A percentile compares a stretch with the other conserved stretches of the same genome.
Evolutionary conservation across 2,329 filamentous ascomycete species (phyloP).

Genomic region (Furcasterigmium sp.): DNA sequence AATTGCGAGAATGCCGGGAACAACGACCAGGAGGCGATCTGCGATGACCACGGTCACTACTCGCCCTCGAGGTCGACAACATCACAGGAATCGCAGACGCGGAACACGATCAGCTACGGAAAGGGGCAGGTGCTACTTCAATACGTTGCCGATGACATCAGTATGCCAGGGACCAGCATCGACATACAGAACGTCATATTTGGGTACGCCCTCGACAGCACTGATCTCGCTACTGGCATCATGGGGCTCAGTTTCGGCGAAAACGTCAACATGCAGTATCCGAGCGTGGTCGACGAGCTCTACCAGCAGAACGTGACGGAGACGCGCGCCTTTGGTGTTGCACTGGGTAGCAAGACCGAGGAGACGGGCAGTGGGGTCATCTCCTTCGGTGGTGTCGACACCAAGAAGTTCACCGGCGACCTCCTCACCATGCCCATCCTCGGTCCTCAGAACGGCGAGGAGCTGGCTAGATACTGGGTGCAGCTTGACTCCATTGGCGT

Average conservation of each 20-base stretch:
- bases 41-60: slow-evolving; percentile 36
- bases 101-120: slow-evolving; percentile 19
- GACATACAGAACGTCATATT: slow-evolving; percentile 20
- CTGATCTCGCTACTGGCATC: slow-evolving; percentile 23
- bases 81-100: slow-evolving; percentile 7
- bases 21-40: slow-evolving; percentile 27
- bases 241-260: slow-evolving; percentile 25
- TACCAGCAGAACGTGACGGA: slow-evolving; percentile 18
- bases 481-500: slow-evolving; percentile 30
- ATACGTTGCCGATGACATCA: slow-evolving; percentile 23
- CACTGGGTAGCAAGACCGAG: slow-evolving; percentile 23
- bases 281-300: slow-evolving; percentile 22
- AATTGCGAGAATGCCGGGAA: slow-evolving; percentile 34
- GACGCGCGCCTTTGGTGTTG: slow-evolving; percentile 24
- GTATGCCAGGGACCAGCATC: slow-evolving; percentile 19
- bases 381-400: slow-evolving; percentile 42
- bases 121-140: slow-evolving; percentile 19
- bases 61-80: slow-evolving; percentile 17
- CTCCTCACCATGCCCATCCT: slow-evolving; percentile 22
- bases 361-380: slow-evolving; percentile 19
- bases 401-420: slow-evolving; percentile 34
- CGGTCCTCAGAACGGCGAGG: slow-evolving; percentile 17
- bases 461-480: slow-evolving; percentile 32
- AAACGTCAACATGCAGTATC: slow-evolving; percentile 18
- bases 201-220: slow-evolving; percentile 20